These are phyloP conservation scores for Trametes polyzona DNA, from an alignment of 1,284 basidiomycete genomes.

Conservation along the genomic window DNA sequence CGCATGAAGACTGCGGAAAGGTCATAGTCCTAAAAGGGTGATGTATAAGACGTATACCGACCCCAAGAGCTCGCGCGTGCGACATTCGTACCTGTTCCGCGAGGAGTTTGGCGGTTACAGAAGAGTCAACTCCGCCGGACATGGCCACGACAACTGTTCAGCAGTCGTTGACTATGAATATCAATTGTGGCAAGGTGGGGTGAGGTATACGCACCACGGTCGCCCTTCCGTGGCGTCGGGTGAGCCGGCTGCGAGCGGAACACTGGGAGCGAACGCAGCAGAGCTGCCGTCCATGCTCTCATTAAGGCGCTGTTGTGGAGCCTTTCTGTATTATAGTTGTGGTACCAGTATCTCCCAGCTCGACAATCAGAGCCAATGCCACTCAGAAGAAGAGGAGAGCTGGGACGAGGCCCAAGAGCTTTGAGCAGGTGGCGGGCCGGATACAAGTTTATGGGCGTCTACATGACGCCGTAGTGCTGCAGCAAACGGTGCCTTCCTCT, in stretches of 20 bases:
- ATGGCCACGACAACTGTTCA: slow-evolving; percentile 83
- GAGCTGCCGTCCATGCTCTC: slow-evolving; percentile 26
- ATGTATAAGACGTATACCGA: background rate
- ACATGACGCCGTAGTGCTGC: background rate
- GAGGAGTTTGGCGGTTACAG: slow-evolving; percentile 80
- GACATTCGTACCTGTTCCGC: slow-evolving; percentile 55
- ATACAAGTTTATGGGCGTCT: slow-evolving; percentile 13
- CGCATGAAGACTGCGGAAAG: slow-evolving; percentile 93
- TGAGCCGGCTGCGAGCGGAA: slow-evolving; percentile 26
- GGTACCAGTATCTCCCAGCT: no score
- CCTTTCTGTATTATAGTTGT: no score
- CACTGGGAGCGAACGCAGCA: slow-evolving; percentile 27
- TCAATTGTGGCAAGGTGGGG: background rate
- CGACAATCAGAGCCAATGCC: background rate
- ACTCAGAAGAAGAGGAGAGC: background rate
- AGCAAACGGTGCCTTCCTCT: background rate
- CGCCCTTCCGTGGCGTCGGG: slow-evolving; percentile 29
- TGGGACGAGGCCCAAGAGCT: no score
- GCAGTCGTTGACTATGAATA: background rate
- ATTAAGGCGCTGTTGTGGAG: slow-evolving; percentile 27
- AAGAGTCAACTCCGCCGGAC: slow-evolving; percentile 97
- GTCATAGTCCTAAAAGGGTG: slow-evolving; percentile 64
- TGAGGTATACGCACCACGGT: slow-evolving; percentile 24
- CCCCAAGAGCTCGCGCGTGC: background rate
- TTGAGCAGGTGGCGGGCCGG: slow-evolving; percentile 2